Percentiles rank a stretch among this genome's conserved stretches.
Conservation (phyloP, 1,284 basidiomycete genomes). For the Lignosus rhinocerotis region DNA sequence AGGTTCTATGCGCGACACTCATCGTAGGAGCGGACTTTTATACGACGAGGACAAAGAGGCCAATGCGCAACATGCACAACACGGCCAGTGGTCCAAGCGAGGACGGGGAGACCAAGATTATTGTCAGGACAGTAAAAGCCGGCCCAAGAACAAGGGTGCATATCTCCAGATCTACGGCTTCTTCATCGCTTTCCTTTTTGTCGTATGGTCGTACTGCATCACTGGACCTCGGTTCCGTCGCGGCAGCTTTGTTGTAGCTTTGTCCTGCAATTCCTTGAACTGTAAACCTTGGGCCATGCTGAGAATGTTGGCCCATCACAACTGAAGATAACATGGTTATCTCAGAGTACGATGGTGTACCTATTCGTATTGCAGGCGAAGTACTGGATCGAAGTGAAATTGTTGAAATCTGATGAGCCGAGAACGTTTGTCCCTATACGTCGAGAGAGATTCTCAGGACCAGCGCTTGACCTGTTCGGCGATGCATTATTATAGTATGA, state of each 20-base stretch:
- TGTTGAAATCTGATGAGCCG: no score
- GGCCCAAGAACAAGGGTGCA: slow-evolving; percentile 16
- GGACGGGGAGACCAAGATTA: slow-evolving; percentile 12
- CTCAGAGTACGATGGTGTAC: background rate
- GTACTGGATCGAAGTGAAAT: background rate
- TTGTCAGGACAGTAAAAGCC: slow-evolving; percentile 17
- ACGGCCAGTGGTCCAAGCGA: slow-evolving; percentile 18
- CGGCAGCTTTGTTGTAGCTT: slow-evolving; percentile 18
- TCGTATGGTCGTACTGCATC: slow-evolving; percentile 1
- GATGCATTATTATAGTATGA: no score
- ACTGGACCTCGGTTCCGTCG: slow-evolving; percentile 1
- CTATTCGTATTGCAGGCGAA: background rate
- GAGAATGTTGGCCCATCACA: background rate
- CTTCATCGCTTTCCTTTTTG: slow-evolving; percentile 21
- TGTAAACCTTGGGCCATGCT: slow-evolving; percentile 9
- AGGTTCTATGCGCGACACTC: slow-evolving; percentile 1
- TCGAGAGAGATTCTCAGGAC: no score
- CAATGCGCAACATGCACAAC: slow-evolving; percentile 10
- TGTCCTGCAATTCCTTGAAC: slow-evolving; percentile 2
- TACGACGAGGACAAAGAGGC: slow-evolving; percentile 18
- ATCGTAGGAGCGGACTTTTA: slow-evolving; percentile 12
- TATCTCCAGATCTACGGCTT: slow-evolving; percentile 20
- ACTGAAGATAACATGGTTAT: background rate
- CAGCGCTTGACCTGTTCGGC: no score
- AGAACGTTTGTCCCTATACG: no score